Evolutionary conservation across 371 early-diverging fungal genomes (phyloP), one percentile per base, ranked within the genome.

Genomic region (Cokeromyces recurvatus): DNA sequence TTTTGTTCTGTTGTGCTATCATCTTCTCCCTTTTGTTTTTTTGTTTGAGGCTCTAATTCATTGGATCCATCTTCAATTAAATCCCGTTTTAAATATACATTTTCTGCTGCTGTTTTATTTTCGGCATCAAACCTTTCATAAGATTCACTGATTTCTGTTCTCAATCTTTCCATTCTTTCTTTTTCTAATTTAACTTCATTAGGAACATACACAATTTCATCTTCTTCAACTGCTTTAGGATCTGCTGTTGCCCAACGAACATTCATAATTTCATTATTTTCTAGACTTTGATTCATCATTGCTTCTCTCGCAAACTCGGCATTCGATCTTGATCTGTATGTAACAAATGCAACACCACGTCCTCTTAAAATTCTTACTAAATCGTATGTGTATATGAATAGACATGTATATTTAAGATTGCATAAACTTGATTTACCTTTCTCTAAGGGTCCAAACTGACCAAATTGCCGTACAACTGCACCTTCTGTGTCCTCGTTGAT

Each of bases 251-350:
- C 92, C 92, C 92, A 92, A 46, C 85, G 69, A 16, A 76, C 72
- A 38, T 75, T 75, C 31, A 75, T 47, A 40, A 70, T 71, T 34
- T 75, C 85, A 37, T 74, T 74, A 51, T 78, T 67, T 50, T 92
- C 91, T 38, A 93, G 53, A 11, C 81, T 71, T 48, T 93, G 93
- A 41, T 83, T 81, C 56, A 80, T 76, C 93, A 93, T 93, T 8
- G 91, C 93, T 59, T 91, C 93, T 58, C 87, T 87, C 8, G 91
- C 91, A 65, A 92, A 90, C 66, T 92, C 93, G 3, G 93, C 91
- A 55, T 79, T 82, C 15, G 71, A 56, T 34, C 90, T 70, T 20
- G 68, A 66, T 46, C 70, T 71, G 57, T 87, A 92, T 12, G 85
- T 81, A 4, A 92, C 87, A 68, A 90, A 91, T 1, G 87, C 91